A percentile compares a stretch with the other conserved stretches of the same genome.
Evolutionary conservation across 2,329 filamentous ascomycete genomes (phyloP).

Genomic region (Venturia asperata): DNA sequence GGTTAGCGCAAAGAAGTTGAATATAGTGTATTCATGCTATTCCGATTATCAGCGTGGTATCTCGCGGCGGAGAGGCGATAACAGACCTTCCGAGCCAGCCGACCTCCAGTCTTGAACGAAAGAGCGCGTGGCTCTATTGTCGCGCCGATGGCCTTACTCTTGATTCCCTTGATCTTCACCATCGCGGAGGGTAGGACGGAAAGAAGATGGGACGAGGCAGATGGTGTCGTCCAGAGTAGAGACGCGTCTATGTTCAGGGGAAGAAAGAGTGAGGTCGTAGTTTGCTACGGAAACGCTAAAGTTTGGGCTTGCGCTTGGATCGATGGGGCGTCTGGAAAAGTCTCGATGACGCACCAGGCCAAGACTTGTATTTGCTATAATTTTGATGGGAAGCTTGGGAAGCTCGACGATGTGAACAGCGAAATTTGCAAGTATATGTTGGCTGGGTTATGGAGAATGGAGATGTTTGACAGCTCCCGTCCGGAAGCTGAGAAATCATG

Average conservation of each 20-base stretch:
- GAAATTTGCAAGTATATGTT: neutral
- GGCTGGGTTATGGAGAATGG: neutral
- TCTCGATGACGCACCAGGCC: slow-evolving; percentile 2
- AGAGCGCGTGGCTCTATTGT: slow-evolving; percentile 7
- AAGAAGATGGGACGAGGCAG: neutral
- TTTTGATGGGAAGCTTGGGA: no score
- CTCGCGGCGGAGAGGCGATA: neutral
- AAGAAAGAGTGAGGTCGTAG: neutral
- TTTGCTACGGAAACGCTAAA: neutral
- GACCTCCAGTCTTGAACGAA: slow-evolving; percentile 13
- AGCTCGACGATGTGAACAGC: neutral
- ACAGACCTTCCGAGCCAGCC: slow-evolving; percentile 3
- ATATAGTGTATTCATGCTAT: slow-evolving; percentile 10
- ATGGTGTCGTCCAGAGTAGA: neutral
- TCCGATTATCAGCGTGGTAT: neutral
- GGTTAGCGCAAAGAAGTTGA: neutral
- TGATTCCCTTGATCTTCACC: neutral
- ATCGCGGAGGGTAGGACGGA: neutral
- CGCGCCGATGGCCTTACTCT: slow-evolving; percentile 7
- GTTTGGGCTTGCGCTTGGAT: neutral
- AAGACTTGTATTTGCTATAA: neutral
- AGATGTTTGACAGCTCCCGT: neutral
- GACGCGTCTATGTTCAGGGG: neutral
- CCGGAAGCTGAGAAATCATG: slow-evolving; percentile 4
- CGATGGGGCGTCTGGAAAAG: neutral